These are phyloP conservation scores for Suillus lakei DNA, from an alignment of 768 basidiomycete genomes.

Conservation along the genomic window DNA sequence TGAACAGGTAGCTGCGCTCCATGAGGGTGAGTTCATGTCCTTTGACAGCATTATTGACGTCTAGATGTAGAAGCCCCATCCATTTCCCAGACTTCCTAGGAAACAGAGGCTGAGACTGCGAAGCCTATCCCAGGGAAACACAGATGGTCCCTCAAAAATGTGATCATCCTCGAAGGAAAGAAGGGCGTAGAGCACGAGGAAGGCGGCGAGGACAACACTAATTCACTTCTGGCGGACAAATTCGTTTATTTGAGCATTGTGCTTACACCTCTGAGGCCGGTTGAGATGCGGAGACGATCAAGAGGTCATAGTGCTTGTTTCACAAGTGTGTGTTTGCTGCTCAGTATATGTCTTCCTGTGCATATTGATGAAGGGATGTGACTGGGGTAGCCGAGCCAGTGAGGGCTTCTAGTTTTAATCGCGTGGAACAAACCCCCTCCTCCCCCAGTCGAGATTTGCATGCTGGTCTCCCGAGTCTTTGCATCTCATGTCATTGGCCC, in stretches of 20 bases:
- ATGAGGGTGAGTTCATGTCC: constrained; percentile 18
- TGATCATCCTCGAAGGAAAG: constrained; percentile 10
- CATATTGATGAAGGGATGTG: background rate
- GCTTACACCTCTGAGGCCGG: background rate
- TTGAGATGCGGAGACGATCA: background rate
- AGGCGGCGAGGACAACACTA: background rate
- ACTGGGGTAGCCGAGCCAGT: background rate
- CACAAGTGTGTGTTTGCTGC: background rate
- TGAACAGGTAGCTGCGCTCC: constrained; percentile 41
- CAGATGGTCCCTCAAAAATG: background rate
- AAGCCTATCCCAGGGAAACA: constrained; percentile 32
- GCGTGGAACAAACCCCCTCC: background rate
- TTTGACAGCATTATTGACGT: constrained; percentile 42
- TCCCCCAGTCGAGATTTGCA: background rate
- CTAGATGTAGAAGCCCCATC: constrained; percentile 26
- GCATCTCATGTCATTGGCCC: background rate
- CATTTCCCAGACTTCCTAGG: constrained; percentile 23
- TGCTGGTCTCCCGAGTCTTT: background rate
- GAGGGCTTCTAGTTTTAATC: background rate
- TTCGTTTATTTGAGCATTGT: background rate
- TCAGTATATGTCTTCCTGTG: background rate
- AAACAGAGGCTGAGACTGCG: constrained; percentile 18
- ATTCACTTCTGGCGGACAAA: background rate
- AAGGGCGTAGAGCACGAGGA: background rate
- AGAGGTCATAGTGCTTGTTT: background rate